Conservation (phyloP, 257 asterid genomes). For the Leonotis leonurus region DNA sequence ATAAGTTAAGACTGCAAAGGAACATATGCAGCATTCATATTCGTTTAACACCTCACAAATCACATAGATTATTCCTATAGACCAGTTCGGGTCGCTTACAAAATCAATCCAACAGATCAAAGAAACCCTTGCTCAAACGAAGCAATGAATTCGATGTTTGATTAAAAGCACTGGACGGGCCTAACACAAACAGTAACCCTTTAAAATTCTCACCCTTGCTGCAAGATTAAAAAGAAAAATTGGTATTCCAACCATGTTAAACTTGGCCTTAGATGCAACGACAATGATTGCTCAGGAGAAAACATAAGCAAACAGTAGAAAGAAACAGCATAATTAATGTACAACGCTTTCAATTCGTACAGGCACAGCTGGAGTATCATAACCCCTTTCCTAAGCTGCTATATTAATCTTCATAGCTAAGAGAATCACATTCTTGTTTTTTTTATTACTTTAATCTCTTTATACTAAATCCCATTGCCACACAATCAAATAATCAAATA, state of each 20-base stretch:
- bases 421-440: constrained; percentile 23
- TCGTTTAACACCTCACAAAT: too few species aligned
- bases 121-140: too few species aligned
- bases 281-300: constrained; percentile 39
- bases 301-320: constrained; percentile 32
- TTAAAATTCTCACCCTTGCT: constrained; percentile 10
- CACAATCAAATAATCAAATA: constrained; percentile 24
- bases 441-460: neutral
- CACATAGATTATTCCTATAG: too few species aligned
- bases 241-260: constrained; percentile 9
- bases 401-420: constrained; percentile 18
- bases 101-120: too few species aligned
- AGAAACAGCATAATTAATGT: constrained; percentile 32
- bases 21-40: too few species aligned
- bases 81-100: too few species aligned
- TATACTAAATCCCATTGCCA: constrained; percentile 17
- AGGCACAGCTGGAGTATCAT: constrained; percentile 48
- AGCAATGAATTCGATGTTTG: too few species aligned
- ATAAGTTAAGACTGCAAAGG: too few species aligned
- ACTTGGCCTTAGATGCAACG: constrained; percentile 7
- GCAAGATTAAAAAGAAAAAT: neutral
- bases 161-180: too few species aligned
- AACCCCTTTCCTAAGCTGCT: constrained; percentile 34
- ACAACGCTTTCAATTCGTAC: constrained; percentile 35
- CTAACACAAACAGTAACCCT: constrained; percentile 8